Evolutionary conservation across 2,329 filamentous ascomycete genomes (phyloP).

Genomic region (Coniochaeta ligniaria): DNA sequence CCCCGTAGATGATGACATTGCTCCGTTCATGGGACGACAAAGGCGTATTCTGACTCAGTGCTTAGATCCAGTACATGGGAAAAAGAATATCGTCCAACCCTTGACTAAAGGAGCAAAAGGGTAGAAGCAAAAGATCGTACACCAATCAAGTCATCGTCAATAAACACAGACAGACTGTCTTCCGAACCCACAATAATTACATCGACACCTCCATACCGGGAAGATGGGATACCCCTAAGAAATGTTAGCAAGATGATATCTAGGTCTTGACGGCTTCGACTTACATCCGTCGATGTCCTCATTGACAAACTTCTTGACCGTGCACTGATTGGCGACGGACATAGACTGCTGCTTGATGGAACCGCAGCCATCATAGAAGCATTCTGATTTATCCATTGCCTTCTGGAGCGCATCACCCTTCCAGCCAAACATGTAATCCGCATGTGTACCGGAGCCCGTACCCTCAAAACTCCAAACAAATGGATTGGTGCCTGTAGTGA

Average conservation of each 20-base stretch:
- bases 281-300: slow-evolving; percentile 22
- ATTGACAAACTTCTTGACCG: slow-evolving; percentile 19
- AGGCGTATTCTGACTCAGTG: too few relatives aligned
- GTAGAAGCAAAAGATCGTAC: neutral
- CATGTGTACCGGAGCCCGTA: slow-evolving; percentile 3
- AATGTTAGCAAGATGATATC: neutral
- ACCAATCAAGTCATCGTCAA: neutral
- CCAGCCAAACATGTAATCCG: slow-evolving; percentile 7
- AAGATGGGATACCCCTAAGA: neutral
- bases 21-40: too few relatives aligned
- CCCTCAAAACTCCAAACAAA: slow-evolving; percentile 11
- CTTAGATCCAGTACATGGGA: too few relatives aligned
- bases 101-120: neutral
- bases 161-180: too few relatives aligned
- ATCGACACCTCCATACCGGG: neutral
- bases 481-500: slow-evolving; percentile 3
- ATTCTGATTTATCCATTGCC: slow-evolving; percentile 17
- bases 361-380: slow-evolving; percentile 29
- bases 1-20: too few relatives aligned
- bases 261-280: slow-evolving; percentile 1
- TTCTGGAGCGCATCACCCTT: slow-evolving; percentile 5
- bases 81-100: too few relatives aligned
- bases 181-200: neutral
- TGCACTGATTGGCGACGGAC: slow-evolving; percentile 19
- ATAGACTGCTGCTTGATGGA: slow-evolving; percentile 23